phyloP scores from a whole-genome alignment of 176 grass and related monocot genomes.

The Puya raimondii region DNA sequence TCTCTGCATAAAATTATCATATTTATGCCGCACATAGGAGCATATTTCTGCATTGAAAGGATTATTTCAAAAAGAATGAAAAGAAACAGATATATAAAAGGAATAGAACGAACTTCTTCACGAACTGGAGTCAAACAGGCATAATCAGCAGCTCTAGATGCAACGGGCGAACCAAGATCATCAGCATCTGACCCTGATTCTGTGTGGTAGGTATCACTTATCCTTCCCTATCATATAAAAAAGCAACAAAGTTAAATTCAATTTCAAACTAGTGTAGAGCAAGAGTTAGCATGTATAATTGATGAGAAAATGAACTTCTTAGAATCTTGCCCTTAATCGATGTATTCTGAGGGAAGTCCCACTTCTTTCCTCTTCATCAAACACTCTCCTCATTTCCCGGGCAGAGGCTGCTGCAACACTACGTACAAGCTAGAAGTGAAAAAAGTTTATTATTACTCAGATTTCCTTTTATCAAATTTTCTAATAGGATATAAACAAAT shows the following conservation, averaged over 20 bases:
- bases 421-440: conserved; percentile 53
- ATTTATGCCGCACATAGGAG: not conserved
- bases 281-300: not conserved
- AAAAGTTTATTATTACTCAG: conserved; percentile 14
- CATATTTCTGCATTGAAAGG: not conserved
- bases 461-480: conserved; percentile 1
- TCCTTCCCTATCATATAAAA: conserved; percentile 57
- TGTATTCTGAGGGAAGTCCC: conserved; percentile 48
- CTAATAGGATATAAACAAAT: not conserved
- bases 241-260: conserved; percentile 6
- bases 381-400: conserved; percentile 44
- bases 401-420: conserved; percentile 47
- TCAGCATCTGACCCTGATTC: conserved; percentile 91
- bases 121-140: conserved; percentile 67
- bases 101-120: conserved; percentile 59
- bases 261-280: conserved; percentile 24
- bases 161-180: conserved; percentile 30
- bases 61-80: not conserved
- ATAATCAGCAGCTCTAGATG: conserved; percentile 49
- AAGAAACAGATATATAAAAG: not conserved
- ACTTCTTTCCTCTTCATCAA: conserved; percentile 67
- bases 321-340: conserved; percentile 61
- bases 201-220: conserved; percentile 65
- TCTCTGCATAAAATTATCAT: not conserved
- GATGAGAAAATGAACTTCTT: conserved; percentile 9